Evolutionary conservation across 108 stramenopile species (phyloP), one percentile per base, ranked within the genome.

Genomic region (Cylindrotheca closterium): DNA sequence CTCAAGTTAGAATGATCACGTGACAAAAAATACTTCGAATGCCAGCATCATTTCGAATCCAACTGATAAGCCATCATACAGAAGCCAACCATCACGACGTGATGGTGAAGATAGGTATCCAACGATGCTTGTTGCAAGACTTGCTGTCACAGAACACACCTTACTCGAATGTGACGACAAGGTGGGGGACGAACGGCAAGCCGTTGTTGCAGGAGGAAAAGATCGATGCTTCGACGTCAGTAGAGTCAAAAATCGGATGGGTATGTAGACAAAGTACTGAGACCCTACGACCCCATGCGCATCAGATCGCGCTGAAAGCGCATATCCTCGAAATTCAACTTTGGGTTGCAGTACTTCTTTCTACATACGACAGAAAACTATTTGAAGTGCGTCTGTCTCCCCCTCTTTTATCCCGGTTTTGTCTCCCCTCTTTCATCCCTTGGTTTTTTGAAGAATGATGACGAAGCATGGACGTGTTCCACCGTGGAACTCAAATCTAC

Each of bases 131-230:
- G 15, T 42, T 15, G 37, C 15, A 7, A 42, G 37, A 42, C 7
- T 15, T 15, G 15, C 37, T 10, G 7, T 23, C 18, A 22, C 51
- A n/a, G 37, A 42, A 58, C 58, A 31, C 34, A 58, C 58, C 58
- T 58, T 58, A 42, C 58, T 12, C 58, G 58, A 58, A 58, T 32
- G 58, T 58, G 58, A 58, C 58, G 17, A 3, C 32, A 28, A 42
- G 4, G 22, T 19, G 55, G 10, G 3, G 33, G 12, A n/a, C 58
- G 15, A 42, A 15, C 7, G 7, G 10, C 10, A 42, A 42, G 15
- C 10, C 10, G 37, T 42, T 42, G 37, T 42, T 42, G 37, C 37
- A 42, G 10, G n/a, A n/a, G n/a, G n/a, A n/a, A n/a, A n/a, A n/a
- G 15, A 10, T 15, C 37, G 10, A 42, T 42, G 37, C 10, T 15